phyloP scores from a whole-genome alignment of 805 yeast genomes.

The Ogataea siamensis region DNA sequence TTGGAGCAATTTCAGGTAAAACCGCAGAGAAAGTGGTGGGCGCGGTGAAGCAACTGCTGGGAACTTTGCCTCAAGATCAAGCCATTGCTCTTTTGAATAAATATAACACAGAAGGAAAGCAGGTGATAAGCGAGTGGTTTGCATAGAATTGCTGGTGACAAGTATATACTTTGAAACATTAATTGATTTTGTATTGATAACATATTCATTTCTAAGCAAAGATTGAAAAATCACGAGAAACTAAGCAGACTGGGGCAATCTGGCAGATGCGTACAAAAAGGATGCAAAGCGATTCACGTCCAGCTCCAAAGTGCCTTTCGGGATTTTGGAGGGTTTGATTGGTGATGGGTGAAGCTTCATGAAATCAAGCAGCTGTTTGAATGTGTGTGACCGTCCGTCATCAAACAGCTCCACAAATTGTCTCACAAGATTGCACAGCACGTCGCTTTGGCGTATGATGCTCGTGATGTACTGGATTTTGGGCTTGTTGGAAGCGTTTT shows the following conservation, averaged over 20 bases:
- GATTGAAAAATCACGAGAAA: not conserved
- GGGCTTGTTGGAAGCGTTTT: conserved; percentile 10
- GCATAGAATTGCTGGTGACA: conserved; percentile 13
- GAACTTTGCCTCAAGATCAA: conserved; percentile 64
- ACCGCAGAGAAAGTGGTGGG: conserved; percentile 64
- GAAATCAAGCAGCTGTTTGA: conserved; percentile 27
- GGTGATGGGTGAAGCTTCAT: conserved; percentile 34
- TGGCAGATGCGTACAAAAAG: conserved; percentile 12
- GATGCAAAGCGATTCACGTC: conserved; percentile 21
- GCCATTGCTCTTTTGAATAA: conserved; percentile 62
- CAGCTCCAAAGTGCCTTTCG: conserved; percentile 28
- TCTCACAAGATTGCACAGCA: conserved; percentile 30
- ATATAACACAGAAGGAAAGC: conserved; percentile 60
- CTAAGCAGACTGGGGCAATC: conserved; percentile 5
- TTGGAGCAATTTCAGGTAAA: conserved; percentile 63
- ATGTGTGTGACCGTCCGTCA: conserved; percentile 31
- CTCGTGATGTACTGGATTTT: conserved; percentile 18
- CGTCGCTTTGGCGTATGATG: conserved; percentile 26
- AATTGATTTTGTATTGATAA: conserved; percentile 7
- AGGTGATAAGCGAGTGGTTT: conserved; percentile 42
- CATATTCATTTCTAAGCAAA: conserved; percentile 3
- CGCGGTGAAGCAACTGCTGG: conserved; percentile 62
- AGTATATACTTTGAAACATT: conserved; percentile 4
- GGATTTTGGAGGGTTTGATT: conserved; percentile 33
- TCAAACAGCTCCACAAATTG: conserved; percentile 35